These are phyloP conservation scores for Ceratobasidium sp. DNA, from an alignment of 1,284 basidiomycete genomes.

Conservation along the genomic window DNA sequence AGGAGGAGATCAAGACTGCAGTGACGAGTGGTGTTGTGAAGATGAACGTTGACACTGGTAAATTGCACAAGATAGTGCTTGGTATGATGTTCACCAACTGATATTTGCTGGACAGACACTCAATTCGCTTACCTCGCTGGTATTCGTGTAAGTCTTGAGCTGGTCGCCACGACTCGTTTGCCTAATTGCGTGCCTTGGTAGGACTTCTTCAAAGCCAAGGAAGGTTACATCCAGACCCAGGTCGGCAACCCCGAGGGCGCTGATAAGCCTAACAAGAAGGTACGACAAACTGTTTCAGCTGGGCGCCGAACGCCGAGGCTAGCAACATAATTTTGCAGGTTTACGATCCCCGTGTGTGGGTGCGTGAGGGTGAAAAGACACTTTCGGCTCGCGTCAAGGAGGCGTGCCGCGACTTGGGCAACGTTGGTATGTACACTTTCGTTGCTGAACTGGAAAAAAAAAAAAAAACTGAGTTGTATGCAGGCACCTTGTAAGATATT, in stretches of 20 bases:
- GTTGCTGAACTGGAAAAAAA: no score
- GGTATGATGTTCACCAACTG: not conserved
- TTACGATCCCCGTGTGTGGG: conserved; percentile 97
- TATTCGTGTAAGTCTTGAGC: conserved; percentile 71
- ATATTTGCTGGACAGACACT: conserved; percentile 65
- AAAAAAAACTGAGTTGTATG: not conserved
- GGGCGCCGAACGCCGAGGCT: conserved; percentile 30
- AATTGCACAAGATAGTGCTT: conserved; percentile 41
- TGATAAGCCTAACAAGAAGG: conserved; percentile 99
- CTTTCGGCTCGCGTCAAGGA: conserved; percentile 88
- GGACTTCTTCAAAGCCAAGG: conserved; percentile 87
- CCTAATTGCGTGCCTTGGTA: conserved; percentile 51
- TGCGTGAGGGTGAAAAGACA: conserved; percentile 98
- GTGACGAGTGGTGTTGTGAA: conserved; percentile 95
- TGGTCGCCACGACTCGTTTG: not conserved
- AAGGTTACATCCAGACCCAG: conserved; percentile 86
- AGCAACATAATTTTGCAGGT: conserved; percentile 59
- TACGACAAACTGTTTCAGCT: conserved; percentile 51
- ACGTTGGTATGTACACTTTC: conserved; percentile 62
- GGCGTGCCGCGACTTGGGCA: conserved; percentile 90
- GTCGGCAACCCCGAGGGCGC: conserved; percentile 94
- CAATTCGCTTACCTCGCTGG: conserved; percentile 93
- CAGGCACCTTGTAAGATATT: conserved; percentile 31
- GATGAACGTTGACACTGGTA: conserved; percentile 94
- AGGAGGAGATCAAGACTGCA: conserved; percentile 95